Evolutionary conservation across 345 rosid genomes (phyloP).

Genomic region (Camelina laxa): DNA sequence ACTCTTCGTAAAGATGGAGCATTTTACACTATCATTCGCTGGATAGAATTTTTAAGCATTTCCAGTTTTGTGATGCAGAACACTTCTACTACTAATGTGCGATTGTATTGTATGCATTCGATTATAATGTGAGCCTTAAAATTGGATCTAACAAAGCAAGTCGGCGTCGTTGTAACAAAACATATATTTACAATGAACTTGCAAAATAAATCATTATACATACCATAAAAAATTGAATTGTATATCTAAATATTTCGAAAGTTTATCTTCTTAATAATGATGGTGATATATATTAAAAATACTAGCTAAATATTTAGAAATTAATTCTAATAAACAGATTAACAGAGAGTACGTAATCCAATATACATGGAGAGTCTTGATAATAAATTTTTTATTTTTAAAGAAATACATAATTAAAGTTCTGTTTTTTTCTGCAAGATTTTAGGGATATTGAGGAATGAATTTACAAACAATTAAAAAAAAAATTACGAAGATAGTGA

Average conservation of each 20-base stretch:
- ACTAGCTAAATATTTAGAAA: background rate
- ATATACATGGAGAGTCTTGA: constrained; percentile 2
- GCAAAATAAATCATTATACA: background rate
- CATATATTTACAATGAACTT: background rate
- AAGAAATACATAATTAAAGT: background rate
- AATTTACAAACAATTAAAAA: background rate
- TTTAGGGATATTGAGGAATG: background rate
- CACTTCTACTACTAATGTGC: background rate
- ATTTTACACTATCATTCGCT: background rate
- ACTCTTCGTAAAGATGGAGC: background rate
- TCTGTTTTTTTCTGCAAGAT: background rate
- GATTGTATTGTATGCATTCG: background rate
- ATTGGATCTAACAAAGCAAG: background rate
- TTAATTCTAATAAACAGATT: background rate
- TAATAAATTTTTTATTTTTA: background rate
- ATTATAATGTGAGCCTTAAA: background rate
- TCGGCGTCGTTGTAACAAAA: background rate
- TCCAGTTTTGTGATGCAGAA: background rate
- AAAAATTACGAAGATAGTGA: background rate
- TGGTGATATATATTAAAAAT: background rate
- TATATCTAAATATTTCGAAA: background rate
- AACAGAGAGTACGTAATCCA: background rate
- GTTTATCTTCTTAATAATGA: background rate
- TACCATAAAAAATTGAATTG: background rate
- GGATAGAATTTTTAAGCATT: background rate